Percentiles rank a stretch among this genome's conserved stretches.
These are phyloP conservation scores for Neurospora sp. DNA, from an alignment of 495 filamentous ascomycete species.

Conservation along the genomic window DNA sequence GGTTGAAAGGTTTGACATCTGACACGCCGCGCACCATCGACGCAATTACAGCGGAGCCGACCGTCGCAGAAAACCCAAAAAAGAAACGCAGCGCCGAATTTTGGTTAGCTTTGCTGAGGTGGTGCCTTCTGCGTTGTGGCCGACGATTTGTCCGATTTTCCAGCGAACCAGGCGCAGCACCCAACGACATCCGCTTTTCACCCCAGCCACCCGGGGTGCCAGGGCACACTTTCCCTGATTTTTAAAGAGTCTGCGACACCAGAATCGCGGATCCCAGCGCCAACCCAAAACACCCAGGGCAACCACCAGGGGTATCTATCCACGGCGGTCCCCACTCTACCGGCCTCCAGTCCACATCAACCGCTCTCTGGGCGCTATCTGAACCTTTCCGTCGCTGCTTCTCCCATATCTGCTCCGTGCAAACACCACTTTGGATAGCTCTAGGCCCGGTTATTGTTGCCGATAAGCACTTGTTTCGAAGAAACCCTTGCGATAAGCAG, in stretches of 20 bases:
- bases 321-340: neutral
- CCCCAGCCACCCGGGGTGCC: slow-evolving; percentile 1
- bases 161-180: neutral
- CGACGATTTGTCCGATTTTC: neutral
- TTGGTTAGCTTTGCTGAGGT: neutral
- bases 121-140: neutral
- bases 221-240: slow-evolving; percentile 12
- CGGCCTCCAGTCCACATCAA: neutral
- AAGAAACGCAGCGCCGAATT: neutral
- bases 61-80: neutral
- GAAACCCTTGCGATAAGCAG: neutral
- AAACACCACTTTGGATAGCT: neutral
- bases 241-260: slow-evolving; percentile 10
- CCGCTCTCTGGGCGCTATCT: neutral
- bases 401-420: neutral
- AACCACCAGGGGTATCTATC: neutral
- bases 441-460: neutral
- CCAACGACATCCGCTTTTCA: neutral
- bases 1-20: neutral
- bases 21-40: neutral
- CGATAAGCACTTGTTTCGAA: neutral
- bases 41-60: neutral
- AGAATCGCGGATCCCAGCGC: slow-evolving; percentile 1
- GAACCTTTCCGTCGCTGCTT: neutral
- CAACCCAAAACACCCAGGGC: neutral